phyloP scores from a whole-genome alignment of 2,329 filamentous ascomycete species.

The Massarina eburnea region DNA sequence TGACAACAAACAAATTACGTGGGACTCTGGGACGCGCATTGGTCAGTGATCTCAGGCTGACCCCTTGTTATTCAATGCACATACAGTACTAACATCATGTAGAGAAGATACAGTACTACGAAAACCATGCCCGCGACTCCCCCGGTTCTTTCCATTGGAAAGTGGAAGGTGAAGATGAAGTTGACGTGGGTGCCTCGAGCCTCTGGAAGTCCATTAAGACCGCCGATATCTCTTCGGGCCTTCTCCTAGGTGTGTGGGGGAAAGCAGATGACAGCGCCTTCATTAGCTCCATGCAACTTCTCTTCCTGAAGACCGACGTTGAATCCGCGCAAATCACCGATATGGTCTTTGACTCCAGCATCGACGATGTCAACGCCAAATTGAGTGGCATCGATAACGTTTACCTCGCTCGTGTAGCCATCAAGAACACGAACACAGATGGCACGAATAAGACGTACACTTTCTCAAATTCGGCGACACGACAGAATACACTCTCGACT shows the following conservation, averaged over 20 bases:
- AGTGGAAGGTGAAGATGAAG: neutral
- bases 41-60: neutral
- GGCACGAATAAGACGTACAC: neutral
- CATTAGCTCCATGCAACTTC: neutral
- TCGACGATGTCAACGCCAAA: neutral
- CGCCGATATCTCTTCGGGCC: neutral
- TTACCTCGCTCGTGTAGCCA: neutral
- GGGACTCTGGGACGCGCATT: neutral
- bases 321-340: neutral
- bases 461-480: neutral
- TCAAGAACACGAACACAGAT: neutral
- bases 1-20: neutral
- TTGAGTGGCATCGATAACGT: neutral
- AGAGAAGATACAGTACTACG: neutral
- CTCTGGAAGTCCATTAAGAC: neutral
- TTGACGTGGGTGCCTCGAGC: neutral
- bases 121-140: neutral
- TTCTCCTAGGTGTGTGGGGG: neutral
- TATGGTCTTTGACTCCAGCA: neutral
- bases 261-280: neutral
- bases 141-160: neutral
- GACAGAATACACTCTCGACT: neutral
- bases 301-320: neutral
- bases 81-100: neutral
- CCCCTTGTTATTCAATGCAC: neutral